Evolutionary conservation across 176 grass and related monocot species (phyloP), one percentile per base, ranked within the genome.

Genomic region (Carex cristatella): DNA sequence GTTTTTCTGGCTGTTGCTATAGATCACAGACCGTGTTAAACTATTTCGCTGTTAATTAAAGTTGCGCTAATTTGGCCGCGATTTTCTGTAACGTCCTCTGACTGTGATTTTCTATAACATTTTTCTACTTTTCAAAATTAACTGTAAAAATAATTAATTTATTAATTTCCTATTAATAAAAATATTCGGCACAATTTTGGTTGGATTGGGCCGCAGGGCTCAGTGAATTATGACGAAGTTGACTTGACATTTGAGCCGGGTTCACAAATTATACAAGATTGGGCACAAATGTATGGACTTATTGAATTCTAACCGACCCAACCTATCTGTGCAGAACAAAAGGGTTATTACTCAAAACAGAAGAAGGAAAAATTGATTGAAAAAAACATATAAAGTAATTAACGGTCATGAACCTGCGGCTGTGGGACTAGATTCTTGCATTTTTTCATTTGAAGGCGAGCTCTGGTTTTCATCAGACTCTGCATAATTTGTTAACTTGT

Each of bases 341-440:
- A 78, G 35, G 14, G 14, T 69, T 69, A 18, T 37, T 67, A 67
- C 23, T 23, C 23, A 23, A 23, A 23, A 23, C 23, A 23, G 23
- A 23, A 15, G 56, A 16, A 69, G 65, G 49, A 78, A 78, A 46
- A 1, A 46, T 9, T 42, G 73, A 77, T 16, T 1, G 1, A 7
- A 78, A 7, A 8, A 46, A 8, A 9, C 4, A 7, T 54, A 54
- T 16, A 77, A 32, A 9, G 10, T 49, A 48, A 65, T 15, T 3
- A 3, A 68, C 18, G 23, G 55, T 4, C 5, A 15, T 67, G 3
- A 32, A 83, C 81, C 81, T 83, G 61, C 23, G 7, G 23, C 55
- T 67, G 23, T 83, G 4, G 3, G 81, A 83, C 62, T 83, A 15
- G 61, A 60, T 32, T 83, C 81, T 83, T 66, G 62, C 5, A 3